These are phyloP conservation scores for Backusella australiensis DNA, from an alignment of 192 early-diverging fungal genomes.

Conservation along the genomic window DNA sequence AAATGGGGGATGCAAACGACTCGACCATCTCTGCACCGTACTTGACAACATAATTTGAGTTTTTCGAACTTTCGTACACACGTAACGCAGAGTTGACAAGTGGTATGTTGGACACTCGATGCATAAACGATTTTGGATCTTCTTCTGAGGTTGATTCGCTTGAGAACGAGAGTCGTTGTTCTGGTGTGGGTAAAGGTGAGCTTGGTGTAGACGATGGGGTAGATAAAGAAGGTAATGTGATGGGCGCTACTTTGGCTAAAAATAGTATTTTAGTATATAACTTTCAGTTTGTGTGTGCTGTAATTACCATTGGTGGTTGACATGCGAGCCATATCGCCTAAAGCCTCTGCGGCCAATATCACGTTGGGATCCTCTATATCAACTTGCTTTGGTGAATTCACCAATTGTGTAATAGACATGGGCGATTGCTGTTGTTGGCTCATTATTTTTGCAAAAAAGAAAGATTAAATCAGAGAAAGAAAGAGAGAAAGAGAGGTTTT, in stretches of 20 bases:
- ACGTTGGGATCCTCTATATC: conserved; percentile 35
- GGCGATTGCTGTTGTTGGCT: background rate
- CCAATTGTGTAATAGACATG: conserved; percentile 28
- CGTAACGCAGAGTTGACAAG: conserved; percentile 74
- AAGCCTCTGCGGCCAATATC: conserved; percentile 28
- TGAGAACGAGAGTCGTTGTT: conserved; percentile 14
- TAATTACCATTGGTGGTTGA: background rate
- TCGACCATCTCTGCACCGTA: conserved; percentile 78
- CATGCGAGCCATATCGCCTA: conserved; percentile 30
- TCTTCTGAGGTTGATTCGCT: conserved; percentile 16
- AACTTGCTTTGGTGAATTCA: conserved; percentile 6
- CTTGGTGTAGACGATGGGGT: conserved; percentile 24
- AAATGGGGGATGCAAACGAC: conserved; percentile 71
- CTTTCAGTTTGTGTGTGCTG: no score
- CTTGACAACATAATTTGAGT: conserved; percentile 58
- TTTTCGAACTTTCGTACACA: conserved; percentile 73
- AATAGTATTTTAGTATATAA: background rate
- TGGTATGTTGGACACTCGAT: conserved; percentile 75
- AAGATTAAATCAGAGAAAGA: background rate
- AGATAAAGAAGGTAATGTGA: conserved; percentile 15
- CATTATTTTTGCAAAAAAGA: background rate
- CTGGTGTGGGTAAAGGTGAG: conserved; percentile 21
- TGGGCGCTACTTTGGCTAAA: background rate
- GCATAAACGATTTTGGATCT: conserved; percentile 52
- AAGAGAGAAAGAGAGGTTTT: conserved; percentile 11